Evolutionary conservation across 2,329 filamentous ascomycete genomes (phyloP), one percentile per base, ranked within the genome.

Genomic region (Epichloe gansuensis): DNA sequence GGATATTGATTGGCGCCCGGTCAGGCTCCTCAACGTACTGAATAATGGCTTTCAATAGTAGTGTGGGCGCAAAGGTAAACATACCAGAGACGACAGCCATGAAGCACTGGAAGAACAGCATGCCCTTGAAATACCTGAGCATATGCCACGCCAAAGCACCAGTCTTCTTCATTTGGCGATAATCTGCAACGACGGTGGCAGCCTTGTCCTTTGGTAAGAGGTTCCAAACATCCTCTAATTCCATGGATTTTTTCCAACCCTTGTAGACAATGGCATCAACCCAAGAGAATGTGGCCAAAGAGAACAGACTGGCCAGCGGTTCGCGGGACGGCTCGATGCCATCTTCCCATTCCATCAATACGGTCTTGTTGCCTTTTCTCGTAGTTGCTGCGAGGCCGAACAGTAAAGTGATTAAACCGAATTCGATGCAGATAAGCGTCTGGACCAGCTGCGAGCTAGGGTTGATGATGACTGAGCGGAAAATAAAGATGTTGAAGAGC

Each of bases 221-320:
- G 62, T 97, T 96, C 93, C 93, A 98, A 3, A 98, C 88, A 65
- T 90, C 83, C 31, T 80, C 70, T 58, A 97, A 78, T 61, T 94
- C 89, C 56, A 94, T 77, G 0, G 89, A 81, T 64, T 88, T 82
- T 64, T 82, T 85, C 74, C 90, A 97, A 13, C 93, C 93, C 59
- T 85, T 82, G 81, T 84, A 89, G 43, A 98, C 84, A 57, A 98
- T 85, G 1, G 83, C 71, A 66, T 97, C 90, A 21, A 96, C 81
- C 93, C 93, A 98, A 21, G 81, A 74, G 65, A 96, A 98, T 2
- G 89, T 93, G 23, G 83, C 82, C 44, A 94, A 74, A 2, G 93
- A 97, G 56, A 97, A 80, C 6, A 97, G 70, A 64, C 91, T 97
- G 1, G 93, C 89, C 39, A 88, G 75, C 6, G 89, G 88, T 65